Evolutionary conservation across 495 filamentous ascomycete genomes (phyloP).

Genomic region (Sordaria brevicollis): DNA sequence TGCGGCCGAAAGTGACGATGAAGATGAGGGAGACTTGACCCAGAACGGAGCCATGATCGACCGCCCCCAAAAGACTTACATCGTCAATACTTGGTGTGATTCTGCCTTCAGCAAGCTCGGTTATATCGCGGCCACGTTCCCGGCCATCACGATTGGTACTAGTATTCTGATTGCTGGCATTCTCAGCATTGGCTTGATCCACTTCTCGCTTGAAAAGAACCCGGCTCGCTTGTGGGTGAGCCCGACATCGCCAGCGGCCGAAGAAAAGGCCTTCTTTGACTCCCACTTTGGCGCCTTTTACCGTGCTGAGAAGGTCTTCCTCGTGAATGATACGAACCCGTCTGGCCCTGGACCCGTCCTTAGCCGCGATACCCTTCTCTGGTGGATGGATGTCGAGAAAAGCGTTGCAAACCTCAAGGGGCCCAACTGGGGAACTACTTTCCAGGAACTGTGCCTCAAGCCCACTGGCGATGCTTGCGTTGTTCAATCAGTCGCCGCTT

Average conservation of each 20-base stretch:
- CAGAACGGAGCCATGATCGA: constrained; percentile 60
- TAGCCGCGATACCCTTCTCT: constrained; percentile 74
- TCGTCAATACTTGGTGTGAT: constrained; percentile 68
- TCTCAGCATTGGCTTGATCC: constrained; percentile 77
- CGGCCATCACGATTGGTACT: constrained; percentile 64
- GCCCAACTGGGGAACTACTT: constrained; percentile 44
- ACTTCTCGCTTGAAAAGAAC: constrained; percentile 76
- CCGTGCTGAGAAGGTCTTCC: constrained; percentile 83
- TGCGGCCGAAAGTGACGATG: constrained; percentile 73
- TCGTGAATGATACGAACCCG: constrained; percentile 73
- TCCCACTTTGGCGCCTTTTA: constrained; percentile 93
- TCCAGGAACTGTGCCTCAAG: constrained; percentile 88
- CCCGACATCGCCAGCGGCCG: constrained; percentile 77
- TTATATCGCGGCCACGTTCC: constrained; percentile 68
- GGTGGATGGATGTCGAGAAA: constrained; percentile 91
- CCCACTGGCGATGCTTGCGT: constrained; percentile 85
- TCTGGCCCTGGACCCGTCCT: constrained; percentile 63
- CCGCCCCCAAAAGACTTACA: constrained; percentile 60
- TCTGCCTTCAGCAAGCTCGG: constrained; percentile 76
- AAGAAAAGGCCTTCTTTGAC: constrained; percentile 93
- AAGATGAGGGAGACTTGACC: constrained; percentile 75
- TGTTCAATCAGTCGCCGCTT: constrained; percentile 78
- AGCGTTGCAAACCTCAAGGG: constrained; percentile 62
- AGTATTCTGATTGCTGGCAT: constrained; percentile 61
- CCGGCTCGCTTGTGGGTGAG: constrained; percentile 93